Percentiles rank a stretch among this genome's conserved stretches.
phyloP scores from a whole-genome alignment of 352 stramenopile genomes.

The Phytophthora vignae region DNA sequence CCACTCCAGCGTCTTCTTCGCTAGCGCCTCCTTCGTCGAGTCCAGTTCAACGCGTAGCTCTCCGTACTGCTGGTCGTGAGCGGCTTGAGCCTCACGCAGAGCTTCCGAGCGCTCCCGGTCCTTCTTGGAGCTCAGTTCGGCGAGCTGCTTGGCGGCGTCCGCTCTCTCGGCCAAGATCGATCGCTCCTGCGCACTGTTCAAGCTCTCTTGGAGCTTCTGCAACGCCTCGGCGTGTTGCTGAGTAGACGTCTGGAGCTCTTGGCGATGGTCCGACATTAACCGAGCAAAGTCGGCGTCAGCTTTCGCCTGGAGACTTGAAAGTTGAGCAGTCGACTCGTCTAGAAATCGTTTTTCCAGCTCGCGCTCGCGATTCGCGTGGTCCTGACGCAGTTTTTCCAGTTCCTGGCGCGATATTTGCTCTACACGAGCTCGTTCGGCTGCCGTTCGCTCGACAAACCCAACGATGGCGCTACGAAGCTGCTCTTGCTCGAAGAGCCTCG shows the following conservation, averaged over 20 bases:
- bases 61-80: constrained; percentile 38
- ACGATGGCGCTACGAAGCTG: constrained; percentile 38
- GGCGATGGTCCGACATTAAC: constrained; percentile 23
- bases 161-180: constrained; percentile 43
- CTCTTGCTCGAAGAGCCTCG: constrained; percentile 34
- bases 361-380: constrained; percentile 8
- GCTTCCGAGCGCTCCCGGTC: constrained; percentile 46
- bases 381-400: constrained; percentile 10
- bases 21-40: constrained; percentile 29
- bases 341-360: constrained; percentile 28
- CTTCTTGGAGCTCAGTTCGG: constrained; percentile 41
- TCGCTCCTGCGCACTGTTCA: constrained; percentile 35
- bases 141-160: constrained; percentile 46
- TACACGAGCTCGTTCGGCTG: constrained; percentile 6
- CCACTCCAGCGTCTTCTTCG: constrained; percentile 45
- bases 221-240: constrained; percentile 38
- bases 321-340: constrained; percentile 25
- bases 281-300: constrained; percentile 32
- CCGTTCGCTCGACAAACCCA: constrained; percentile 13
- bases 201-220: constrained; percentile 31
- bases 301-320: constrained; percentile 26
- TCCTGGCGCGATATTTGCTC: constrained; percentile 23
- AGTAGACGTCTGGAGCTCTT: constrained; percentile 26
- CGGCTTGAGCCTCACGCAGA: constrained; percentile 34
- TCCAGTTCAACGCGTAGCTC: constrained; percentile 40